These are phyloP conservation scores for Astragalus glycyphyllos DNA, from an alignment of 306 rosid genomes.

Conservation along the genomic window DNA sequence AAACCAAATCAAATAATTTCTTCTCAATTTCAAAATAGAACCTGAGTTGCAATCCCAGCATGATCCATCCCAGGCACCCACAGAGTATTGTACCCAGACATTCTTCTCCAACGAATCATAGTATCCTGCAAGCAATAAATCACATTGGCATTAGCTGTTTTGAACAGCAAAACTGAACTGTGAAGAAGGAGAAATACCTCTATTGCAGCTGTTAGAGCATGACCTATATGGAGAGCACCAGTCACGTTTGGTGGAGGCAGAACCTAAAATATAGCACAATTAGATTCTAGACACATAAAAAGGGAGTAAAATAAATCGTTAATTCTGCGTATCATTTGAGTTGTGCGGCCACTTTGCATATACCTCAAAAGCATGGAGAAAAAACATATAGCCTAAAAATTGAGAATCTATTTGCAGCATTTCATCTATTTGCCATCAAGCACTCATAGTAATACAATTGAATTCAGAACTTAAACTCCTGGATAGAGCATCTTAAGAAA, in stretches of 20 bases:
- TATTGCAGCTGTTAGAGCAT: slow-evolving; percentile 92
- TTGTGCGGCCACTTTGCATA: slow-evolving; percentile 14
- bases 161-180: slow-evolving; percentile 29
- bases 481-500: background rate
- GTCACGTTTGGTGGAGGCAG: slow-evolving; percentile 98
- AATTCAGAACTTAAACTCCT: slow-evolving; percentile 28
- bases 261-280: slow-evolving; percentile 58
- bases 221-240: slow-evolving; percentile 97
- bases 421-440: slow-evolving; percentile 9
- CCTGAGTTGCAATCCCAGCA: slow-evolving; percentile 99
- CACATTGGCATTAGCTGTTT: slow-evolving; percentile 22
- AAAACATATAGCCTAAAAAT: slow-evolving; percentile 6
- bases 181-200: slow-evolving; percentile 59
- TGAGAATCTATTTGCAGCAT: slow-evolving; percentile 24
- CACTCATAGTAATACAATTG: background rate
- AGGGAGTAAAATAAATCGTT: background rate
- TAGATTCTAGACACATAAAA: slow-evolving; percentile 12
- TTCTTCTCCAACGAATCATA: slow-evolving; percentile 92
- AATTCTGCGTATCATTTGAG: background rate
- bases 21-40: slow-evolving; percentile 34
- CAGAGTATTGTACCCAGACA: slow-evolving; percentile 90
- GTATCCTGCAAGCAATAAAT: slow-evolving; percentile 72
- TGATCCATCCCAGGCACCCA: slow-evolving; percentile 99
- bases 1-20: background rate
- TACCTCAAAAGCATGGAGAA: background rate